Percentiles rank a stretch among this genome's conserved stretches.
These are phyloP conservation scores for Cyberlindnera bimundalis DNA, from an alignment of 805 yeast species.

Conservation along the genomic window DNA sequence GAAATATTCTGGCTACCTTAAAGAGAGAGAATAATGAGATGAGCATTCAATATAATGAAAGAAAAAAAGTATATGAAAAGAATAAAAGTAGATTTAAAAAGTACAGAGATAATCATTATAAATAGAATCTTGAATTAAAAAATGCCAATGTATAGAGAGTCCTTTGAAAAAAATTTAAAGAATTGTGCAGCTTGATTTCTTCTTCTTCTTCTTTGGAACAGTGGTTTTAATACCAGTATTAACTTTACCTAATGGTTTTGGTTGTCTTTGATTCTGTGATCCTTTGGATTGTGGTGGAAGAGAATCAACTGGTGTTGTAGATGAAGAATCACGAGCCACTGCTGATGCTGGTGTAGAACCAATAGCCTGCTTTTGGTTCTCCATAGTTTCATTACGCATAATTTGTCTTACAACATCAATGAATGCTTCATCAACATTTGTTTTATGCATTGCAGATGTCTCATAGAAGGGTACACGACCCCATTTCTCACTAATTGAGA, in stretches of 20 bases:
- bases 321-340: background rate
- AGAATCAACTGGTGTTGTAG: slow-evolving; percentile 1
- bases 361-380: slow-evolving; percentile 8
- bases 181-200: slow-evolving; percentile 27
- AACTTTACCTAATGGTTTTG: slow-evolving; percentile 22
- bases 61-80: background rate
- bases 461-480: slow-evolving; percentile 87
- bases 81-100: background rate
- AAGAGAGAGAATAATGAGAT: too few relatives aligned
- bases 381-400: slow-evolving; percentile 59
- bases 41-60: too few relatives aligned
- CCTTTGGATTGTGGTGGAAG: slow-evolving; percentile 2
- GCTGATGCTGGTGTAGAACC: slow-evolving; percentile 8
- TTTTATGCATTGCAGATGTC: slow-evolving; percentile 86
- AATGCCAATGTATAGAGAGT: too few relatives aligned
- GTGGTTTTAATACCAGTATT: background rate
- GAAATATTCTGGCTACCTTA: too few relatives aligned
- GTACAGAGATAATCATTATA: background rate
- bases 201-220: slow-evolving; percentile 25
- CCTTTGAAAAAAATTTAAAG: slow-evolving; percentile 12
- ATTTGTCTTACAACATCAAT: slow-evolving; percentile 86
- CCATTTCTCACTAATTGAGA: slow-evolving; percentile 79
- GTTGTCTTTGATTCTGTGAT: slow-evolving; percentile 6
- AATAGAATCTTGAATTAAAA: background rate
- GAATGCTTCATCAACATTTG: slow-evolving; percentile 89